Evolutionary conservation across 495 filamentous ascomycete genomes (phyloP).

Genomic region (Penicillium paxilli): DNA sequence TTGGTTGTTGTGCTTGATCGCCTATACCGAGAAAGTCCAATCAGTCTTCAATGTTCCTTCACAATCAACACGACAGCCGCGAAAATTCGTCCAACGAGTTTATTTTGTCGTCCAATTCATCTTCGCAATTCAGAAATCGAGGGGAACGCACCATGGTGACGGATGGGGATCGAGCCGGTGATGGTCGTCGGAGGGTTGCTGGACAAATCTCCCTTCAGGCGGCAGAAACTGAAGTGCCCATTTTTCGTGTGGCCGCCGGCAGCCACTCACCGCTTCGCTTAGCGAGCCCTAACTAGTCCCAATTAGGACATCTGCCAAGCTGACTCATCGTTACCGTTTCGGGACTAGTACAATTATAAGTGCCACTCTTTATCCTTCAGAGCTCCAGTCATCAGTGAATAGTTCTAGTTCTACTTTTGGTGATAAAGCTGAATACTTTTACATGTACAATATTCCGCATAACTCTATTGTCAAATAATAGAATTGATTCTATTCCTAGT

Average conservation of each 20-base stretch:
- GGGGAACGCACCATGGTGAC: slow-evolving; percentile 62
- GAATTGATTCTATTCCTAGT: slow-evolving; percentile 21
- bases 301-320: slow-evolving; percentile 22
- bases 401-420: too few relatives aligned
- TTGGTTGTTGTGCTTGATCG: slow-evolving; percentile 99
- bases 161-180: slow-evolving; percentile 61
- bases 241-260: slow-evolving; percentile 51
- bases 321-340: slow-evolving; percentile 12
- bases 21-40: slow-evolving; percentile 50
- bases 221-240: slow-evolving; percentile 34
- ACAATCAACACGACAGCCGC: slow-evolving; percentile 1
- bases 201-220: slow-evolving; percentile 47
- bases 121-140: slow-evolving; percentile 16
- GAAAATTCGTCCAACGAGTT: slow-evolving; percentile 5
- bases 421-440: too few relatives aligned
- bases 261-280: slow-evolving; percentile 45
- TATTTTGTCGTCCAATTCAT: slow-evolving; percentile 12
- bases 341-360: too few relatives aligned
- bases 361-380: too few relatives aligned
- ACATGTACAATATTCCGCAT: too few relatives aligned
- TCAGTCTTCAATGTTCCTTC: slow-evolving; percentile 28
- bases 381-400: too few relatives aligned
- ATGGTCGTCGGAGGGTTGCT: slow-evolving; percentile 54
- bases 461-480: slow-evolving; percentile 4
- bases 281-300: slow-evolving; percentile 48